phyloP scores from a whole-genome alignment of 2,329 filamentous ascomycete species.

The Penicillium thymicola region DNA sequence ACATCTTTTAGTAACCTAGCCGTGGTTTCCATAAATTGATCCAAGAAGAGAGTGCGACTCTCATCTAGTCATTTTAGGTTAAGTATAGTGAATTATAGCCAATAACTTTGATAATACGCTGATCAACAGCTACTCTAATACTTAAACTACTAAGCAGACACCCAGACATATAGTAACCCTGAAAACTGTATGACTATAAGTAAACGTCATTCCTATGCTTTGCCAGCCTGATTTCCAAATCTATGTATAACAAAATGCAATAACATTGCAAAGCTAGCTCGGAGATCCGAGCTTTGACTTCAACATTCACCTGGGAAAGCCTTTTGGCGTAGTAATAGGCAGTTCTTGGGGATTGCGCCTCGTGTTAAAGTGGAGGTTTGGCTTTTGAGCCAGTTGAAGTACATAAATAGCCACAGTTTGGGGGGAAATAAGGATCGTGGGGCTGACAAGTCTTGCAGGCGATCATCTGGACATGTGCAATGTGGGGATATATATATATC shows the following conservation, averaged over 20 bases:
- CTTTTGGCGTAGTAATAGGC: neutral
- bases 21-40: neutral
- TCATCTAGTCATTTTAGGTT: no score
- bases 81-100: no score
- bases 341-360: neutral
- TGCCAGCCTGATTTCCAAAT: neutral
- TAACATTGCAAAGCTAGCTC: neutral
- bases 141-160: neutral
- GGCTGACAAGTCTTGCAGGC: neutral
- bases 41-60: neutral
- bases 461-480: neutral
- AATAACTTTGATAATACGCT: neutral
- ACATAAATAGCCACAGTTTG: neutral
- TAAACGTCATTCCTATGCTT: neutral
- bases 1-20: neutral
- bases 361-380: neutral
- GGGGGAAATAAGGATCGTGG: neutral
- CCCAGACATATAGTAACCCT: neutral
- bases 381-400: neutral
- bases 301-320: neutral
- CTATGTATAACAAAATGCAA: neutral
- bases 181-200: neutral
- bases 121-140: no score
- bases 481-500: conserved; percentile 3
- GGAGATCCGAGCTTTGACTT: neutral